Base-by-base conservation (phyloP, 116 monocot species). In the Trichopus zeylanicus region DNA sequence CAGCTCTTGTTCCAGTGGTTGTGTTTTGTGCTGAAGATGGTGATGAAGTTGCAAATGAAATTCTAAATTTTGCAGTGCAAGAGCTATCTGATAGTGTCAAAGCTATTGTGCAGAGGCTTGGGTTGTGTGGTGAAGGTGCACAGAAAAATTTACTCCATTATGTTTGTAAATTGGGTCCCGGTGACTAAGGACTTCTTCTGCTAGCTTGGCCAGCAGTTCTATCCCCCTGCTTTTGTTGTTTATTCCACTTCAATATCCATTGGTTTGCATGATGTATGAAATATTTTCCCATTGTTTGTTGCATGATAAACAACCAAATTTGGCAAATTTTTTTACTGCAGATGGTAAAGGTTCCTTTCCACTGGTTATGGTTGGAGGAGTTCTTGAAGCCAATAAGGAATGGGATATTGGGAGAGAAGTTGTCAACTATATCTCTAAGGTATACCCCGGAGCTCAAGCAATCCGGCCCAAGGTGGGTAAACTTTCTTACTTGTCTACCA, bases 301-400 rank as follows among this genome's bases (percentile, higher is more conserved):
- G n/a, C 42, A 42, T 1, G 16, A 0, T 15, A 3, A 12, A 42
- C 42, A 42, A 15, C 18, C 13, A 42, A 42, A 42, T 13, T 10
- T 4, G 7, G n/a, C n/a, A 42, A 42, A 2, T 1, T 13, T 13
- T 42, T 16, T 42, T 42, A 0, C n/a, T 85, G 65, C 69, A 93
- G 89, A 93, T 75, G 81, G 93, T 24, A 88, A 72, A 24, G 65
- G 46, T 60, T 48, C 65, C 32, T 98, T 98, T 55, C 98, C 98
- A 5, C 71, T 98, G 53, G 98, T 98, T 26, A 80, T 98, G 88
- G 98, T 98, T 63, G 98, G 98, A 69, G 88, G 92, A 52, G 92
- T 98, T 63, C 71, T 95, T 48, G 83, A 78, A 71, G 65, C 81
- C 21, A 84, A 90, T 29, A 72, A 72, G 76, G 81, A 59, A 12